Conservation (phyloP, 2,329 filamentous ascomycete species). For the Aspergillus unguis region DNA sequence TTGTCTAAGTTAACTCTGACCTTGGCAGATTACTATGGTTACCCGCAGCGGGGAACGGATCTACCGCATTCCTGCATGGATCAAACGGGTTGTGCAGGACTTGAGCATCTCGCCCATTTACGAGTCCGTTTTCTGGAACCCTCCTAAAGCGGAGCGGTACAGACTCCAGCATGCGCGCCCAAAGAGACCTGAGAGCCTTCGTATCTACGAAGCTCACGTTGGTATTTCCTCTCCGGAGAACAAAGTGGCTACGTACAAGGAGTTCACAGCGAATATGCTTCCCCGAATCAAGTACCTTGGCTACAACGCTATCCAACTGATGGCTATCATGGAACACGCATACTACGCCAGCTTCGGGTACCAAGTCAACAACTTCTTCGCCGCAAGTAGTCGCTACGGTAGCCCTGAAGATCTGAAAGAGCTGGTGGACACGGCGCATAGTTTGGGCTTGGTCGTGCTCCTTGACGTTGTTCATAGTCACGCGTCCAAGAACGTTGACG, state of each 20-base stretch:
- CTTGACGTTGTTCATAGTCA: constrained; percentile 97
- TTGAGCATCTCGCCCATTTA: constrained; percentile 85
- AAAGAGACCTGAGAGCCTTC: constrained; percentile 76
- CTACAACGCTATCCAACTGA: constrained; percentile 97
- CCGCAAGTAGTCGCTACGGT: constrained; percentile 92
- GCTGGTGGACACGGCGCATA: constrained; percentile 90
- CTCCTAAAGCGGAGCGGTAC: constrained; percentile 71
- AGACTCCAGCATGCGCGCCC: constrained; percentile 79
- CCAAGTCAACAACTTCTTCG: constrained; percentile 98
- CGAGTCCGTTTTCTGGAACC: constrained; percentile 97
- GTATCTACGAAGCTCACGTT: constrained; percentile 98
- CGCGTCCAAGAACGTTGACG: constrained; percentile 93
- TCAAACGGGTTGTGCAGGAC: constrained; percentile 95
- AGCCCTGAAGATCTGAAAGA: constrained; percentile 93
- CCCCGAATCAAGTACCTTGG: constrained; percentile 85
- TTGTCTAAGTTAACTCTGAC: neutral
- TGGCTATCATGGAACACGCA: constrained; percentile 99
- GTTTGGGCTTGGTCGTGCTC: constrained; percentile 83
- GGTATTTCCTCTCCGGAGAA: constrained; percentile 92
- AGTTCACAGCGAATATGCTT: constrained; percentile 90
- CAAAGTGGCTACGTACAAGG: constrained; percentile 89
- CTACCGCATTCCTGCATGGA: constrained; percentile 92
- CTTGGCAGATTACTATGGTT: constrained; percentile 71
- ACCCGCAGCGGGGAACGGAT: constrained; percentile 74
- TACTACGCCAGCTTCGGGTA: constrained; percentile 99